Conservation (phyloP, 2,329 filamentous ascomycete species). For the Allantophomopsis cytisporea region DNA sequence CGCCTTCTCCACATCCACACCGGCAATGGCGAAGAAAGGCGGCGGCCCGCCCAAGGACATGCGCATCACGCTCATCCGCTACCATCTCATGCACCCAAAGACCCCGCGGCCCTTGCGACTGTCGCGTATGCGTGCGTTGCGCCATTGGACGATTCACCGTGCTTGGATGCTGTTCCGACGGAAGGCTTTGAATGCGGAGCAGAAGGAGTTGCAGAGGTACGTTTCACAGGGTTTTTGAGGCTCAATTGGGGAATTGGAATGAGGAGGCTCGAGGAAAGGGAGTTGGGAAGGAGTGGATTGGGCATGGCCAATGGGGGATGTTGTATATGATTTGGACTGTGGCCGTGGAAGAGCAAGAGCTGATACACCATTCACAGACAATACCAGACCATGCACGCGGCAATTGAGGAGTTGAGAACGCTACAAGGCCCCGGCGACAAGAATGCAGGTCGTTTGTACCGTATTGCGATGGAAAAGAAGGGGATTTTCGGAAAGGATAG, state of each 20-base stretch:
- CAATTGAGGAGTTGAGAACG: slow-evolving; percentile 70
- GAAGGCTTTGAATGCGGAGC: slow-evolving; percentile 47
- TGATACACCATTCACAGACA: neutral
- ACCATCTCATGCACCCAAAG: slow-evolving; percentile 54
- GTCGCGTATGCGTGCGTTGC: slow-evolving; percentile 72
- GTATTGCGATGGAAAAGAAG: slow-evolving; percentile 84
- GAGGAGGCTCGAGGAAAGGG: too few relatives aligned
- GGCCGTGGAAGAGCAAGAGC: too few relatives aligned
- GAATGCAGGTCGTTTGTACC: slow-evolving; percentile 62
- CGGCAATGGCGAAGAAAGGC: slow-evolving; percentile 4
- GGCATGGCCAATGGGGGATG: slow-evolving; percentile 19
- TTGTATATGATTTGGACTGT: too few relatives aligned
- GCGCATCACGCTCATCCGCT: slow-evolving; percentile 44
- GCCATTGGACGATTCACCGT: slow-evolving; percentile 98
- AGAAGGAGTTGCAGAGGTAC: slow-evolving; percentile 61
- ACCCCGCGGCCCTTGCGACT: slow-evolving; percentile 73
- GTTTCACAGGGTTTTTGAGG: neutral
- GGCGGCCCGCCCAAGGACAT: slow-evolving; percentile 10
- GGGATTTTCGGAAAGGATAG: slow-evolving; percentile 60
- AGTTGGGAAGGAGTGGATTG: neutral
- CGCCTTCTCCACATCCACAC: slow-evolving; percentile 7
- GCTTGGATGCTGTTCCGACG: slow-evolving; percentile 77
- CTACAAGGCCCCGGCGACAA: slow-evolving; percentile 41
- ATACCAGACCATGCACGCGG: slow-evolving; percentile 71
- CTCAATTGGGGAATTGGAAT: too few relatives aligned